phyloP scores from a whole-genome alignment of 2,329 filamentous ascomycete genomes.

The Biscogniauxia marginata region DNA sequence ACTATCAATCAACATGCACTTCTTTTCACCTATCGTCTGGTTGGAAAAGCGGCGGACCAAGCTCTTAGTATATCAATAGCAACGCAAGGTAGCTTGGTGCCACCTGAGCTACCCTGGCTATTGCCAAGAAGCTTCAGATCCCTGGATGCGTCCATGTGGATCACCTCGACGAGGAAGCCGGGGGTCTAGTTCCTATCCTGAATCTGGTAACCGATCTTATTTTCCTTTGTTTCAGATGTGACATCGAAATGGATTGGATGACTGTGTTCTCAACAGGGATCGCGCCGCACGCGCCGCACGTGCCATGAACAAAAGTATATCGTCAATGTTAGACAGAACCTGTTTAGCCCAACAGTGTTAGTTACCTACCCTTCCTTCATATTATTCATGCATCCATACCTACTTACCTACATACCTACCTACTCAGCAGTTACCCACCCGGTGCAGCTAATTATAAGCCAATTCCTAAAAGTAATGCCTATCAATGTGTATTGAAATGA shows the following conservation, averaged over 20 bases:
- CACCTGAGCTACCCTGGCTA: neutral
- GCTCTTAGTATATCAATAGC: neutral
- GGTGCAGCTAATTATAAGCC: neutral
- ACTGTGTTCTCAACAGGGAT: neutral
- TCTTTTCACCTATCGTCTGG: neutral
- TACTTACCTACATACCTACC: no score
- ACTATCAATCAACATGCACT: neutral
- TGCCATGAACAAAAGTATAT: neutral
- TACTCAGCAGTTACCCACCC: neutral
- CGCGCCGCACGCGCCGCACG: neutral
- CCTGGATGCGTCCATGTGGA: neutral
- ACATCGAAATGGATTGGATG: neutral
- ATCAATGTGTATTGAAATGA: neutral
- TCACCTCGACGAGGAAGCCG: neutral
- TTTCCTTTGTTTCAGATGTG: neutral
- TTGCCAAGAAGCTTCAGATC: neutral
- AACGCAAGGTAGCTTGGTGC: neutral
- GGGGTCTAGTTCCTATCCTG: neutral
- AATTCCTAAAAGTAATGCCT: neutral
- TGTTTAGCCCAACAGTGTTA: neutral
- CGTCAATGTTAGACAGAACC: neutral
- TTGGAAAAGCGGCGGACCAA: neutral
- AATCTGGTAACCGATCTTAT: neutral
- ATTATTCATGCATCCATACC: no score
- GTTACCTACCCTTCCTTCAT: no score